Evolutionary conservation across 768 basidiomycete species (phyloP).

Genomic region (Termitomyces sp.): DNA sequence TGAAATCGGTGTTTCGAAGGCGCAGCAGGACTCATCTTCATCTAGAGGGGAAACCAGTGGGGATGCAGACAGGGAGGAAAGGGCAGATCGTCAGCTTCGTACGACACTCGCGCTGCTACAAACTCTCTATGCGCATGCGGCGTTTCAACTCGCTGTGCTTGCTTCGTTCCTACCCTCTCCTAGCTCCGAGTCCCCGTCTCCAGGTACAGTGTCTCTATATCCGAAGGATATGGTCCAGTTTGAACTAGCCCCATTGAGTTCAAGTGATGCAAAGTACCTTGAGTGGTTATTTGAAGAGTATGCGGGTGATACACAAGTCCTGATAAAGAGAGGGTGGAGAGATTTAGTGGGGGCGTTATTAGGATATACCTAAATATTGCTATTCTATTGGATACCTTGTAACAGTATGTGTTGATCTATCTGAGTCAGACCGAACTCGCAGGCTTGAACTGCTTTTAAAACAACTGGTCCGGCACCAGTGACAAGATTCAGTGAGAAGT

Average conservation of each 20-base stretch:
- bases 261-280: slow-evolving; percentile 64
- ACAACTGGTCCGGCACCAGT: too few species aligned
- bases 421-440: too few species aligned
- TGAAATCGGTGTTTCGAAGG: neutral
- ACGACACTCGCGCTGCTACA: slow-evolving; percentile 58
- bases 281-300: slow-evolving; percentile 76
- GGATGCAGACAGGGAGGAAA: slow-evolving; percentile 20
- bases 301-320: slow-evolving; percentile 35
- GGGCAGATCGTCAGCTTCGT: slow-evolving; percentile 29
- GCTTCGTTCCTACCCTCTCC: slow-evolving; percentile 25
- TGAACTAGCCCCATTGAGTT: slow-evolving; percentile 71
- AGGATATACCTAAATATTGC: slow-evolving; percentile 26
- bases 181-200: neutral
- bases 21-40: neutral
- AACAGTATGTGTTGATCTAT: neutral
- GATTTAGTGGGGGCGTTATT: slow-evolving; percentile 42
- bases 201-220: slow-evolving; percentile 36
- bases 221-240: slow-evolving; percentile 63
- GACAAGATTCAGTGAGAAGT: neutral
- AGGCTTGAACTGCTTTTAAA: too few species aligned
- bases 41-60: neutral
- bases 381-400: neutral
- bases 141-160: slow-evolving; percentile 49
- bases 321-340: slow-evolving; percentile 44
- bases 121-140: slow-evolving; percentile 62